Percentiles rank a stretch among this genome's conserved stretches.
phyloP scores from a whole-genome alignment of 164 flowering plant genomes.

The Taxillus chinensis region DNA sequence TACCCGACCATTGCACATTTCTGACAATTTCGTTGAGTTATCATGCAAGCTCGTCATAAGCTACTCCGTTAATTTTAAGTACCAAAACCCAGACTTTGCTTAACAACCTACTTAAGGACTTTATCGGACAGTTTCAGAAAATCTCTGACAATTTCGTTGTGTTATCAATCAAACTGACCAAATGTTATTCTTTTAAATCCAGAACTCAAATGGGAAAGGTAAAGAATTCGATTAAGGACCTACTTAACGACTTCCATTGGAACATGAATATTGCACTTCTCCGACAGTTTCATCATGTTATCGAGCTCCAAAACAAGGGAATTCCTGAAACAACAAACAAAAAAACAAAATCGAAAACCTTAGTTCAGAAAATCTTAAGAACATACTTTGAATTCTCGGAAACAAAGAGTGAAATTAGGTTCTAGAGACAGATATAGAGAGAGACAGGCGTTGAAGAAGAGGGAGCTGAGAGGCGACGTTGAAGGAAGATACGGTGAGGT shows the following conservation, averaged over 20 bases:
- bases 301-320: constrained; percentile 67
- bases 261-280: constrained; percentile 71
- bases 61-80: too few relatives aligned
- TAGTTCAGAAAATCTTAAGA: constrained; percentile 1
- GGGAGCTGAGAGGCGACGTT: constrained; percentile 78
- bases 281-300: constrained; percentile 54
- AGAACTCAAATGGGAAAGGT: not conserved
- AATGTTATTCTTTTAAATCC: too few relatives aligned
- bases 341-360: constrained; percentile 9
- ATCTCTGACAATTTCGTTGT: too few relatives aligned
- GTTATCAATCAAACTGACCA: too few relatives aligned
- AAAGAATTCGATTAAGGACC: constrained; percentile 7
- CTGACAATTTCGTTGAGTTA: too few relatives aligned
- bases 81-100: too few relatives aligned
- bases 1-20: too few relatives aligned
- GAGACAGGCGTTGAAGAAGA: constrained; percentile 83
- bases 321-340: constrained; percentile 53
- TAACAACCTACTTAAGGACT: too few relatives aligned
- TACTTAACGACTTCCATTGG: constrained; percentile 85
- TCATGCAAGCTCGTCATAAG: too few relatives aligned
- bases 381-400: not conserved
- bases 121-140: too few relatives aligned
- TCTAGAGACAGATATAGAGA: not conserved
- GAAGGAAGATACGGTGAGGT: constrained; percentile 87
- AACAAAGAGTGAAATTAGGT: not conserved